phyloP scores from a whole-genome alignment of 2,329 filamentous ascomycete species.

The Aspergillus fructus region DNA sequence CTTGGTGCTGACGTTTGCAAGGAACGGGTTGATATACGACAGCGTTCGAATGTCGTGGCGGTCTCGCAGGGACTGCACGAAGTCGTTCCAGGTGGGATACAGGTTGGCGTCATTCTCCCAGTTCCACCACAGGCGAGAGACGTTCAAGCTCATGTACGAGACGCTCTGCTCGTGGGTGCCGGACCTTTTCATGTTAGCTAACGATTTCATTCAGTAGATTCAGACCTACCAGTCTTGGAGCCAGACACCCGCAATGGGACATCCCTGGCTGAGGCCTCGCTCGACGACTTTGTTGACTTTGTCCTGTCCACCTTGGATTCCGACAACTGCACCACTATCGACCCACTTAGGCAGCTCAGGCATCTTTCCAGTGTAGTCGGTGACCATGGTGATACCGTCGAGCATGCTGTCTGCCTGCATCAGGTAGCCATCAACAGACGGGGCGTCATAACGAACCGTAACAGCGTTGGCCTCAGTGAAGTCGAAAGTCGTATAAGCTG shows the following conservation, averaged over 20 bases:
- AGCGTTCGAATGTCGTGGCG: neutral
- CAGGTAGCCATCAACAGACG: neutral
- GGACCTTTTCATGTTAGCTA: neutral
- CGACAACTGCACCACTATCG: neutral
- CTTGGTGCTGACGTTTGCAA: neutral
- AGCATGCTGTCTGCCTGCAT: neutral
- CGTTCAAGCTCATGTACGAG: neutral
- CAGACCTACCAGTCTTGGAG: neutral
- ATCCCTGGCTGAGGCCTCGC: neutral
- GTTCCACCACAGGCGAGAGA: neutral
- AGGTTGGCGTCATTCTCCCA: neutral
- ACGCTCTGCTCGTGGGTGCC: neutral
- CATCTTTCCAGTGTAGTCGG: neutral
- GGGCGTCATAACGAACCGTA: neutral
- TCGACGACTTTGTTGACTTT: neutral
- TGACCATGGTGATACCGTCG: neutral
- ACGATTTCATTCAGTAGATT: neutral
- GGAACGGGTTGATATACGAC: neutral
- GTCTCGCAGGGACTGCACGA: neutral
- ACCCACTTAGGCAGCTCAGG: neutral
- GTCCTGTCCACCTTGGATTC: neutral
- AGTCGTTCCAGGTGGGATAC: neutral
- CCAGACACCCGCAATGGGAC: neutral
- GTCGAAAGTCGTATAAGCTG: neutral
- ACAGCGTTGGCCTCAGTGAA: neutral